Evolutionary conservation across 768 basidiomycete species (phyloP).

Genomic region (Cyathus striatus): DNA sequence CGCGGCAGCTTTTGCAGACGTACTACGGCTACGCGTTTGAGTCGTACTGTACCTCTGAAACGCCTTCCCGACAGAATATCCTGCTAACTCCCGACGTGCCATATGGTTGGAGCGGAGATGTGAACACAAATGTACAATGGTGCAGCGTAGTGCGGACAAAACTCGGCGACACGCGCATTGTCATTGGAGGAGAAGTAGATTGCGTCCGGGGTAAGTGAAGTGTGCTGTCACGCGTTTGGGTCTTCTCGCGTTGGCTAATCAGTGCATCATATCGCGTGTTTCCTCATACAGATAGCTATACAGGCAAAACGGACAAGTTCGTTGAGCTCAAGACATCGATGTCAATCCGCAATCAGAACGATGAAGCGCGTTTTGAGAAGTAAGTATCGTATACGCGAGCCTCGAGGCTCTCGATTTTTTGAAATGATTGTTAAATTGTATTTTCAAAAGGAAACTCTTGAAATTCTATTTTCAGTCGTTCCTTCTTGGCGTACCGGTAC

Average conservation of each 20-base stretch:
- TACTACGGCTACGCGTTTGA: constrained; percentile 92
- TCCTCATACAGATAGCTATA: constrained; percentile 46
- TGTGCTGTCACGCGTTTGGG: too few species aligned
- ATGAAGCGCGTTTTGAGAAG: constrained; percentile 79
- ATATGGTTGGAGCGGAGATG: constrained; percentile 73
- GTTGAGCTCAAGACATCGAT: constrained; percentile 89
- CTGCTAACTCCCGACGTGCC: constrained; percentile 19
- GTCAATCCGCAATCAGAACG: constrained; percentile 55
- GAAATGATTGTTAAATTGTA: constrained; percentile 4
- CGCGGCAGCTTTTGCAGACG: constrained; percentile 54
- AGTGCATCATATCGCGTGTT: too few species aligned
- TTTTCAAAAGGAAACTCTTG: constrained; percentile 73
- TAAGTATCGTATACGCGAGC: constrained; percentile 22
- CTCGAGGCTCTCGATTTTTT: not conserved
- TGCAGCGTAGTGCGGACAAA: constrained; percentile 87
- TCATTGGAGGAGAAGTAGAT: constrained; percentile 90
- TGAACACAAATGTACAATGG: constrained; percentile 89
- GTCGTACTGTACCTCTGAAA: constrained; percentile 70
- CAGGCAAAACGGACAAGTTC: constrained; percentile 59
- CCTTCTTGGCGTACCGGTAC: constrained; percentile 83
- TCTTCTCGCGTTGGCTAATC: too few species aligned
- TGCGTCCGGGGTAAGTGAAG: constrained; percentile 64
- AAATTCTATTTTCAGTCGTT: constrained; percentile 93
- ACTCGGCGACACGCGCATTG: constrained; percentile 60
- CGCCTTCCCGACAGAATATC: constrained; percentile 21